Conservation (phyloP, 768 basidiomycete species). For the Collybia mongolica region DNA sequence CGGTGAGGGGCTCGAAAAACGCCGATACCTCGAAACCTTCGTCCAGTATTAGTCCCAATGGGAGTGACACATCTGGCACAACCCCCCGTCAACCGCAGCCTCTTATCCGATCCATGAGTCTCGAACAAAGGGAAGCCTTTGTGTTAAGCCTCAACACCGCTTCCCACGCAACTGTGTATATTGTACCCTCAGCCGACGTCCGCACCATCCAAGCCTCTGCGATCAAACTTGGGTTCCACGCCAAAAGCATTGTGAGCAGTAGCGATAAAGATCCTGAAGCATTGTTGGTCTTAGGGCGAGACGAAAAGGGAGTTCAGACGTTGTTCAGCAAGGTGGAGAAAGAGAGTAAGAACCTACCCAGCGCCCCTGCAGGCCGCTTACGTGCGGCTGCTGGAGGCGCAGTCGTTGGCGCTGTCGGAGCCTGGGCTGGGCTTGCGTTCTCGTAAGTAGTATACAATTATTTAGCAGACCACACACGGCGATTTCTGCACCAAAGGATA, state of each 20-base stretch:
- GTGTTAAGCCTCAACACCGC: constrained; percentile 39
- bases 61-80: constrained; percentile 8
- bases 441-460: constrained; percentile 22
- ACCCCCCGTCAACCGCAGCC: constrained; percentile 15
- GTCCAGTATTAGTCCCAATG: not conserved
- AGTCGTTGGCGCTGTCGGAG: constrained; percentile 60
- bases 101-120: constrained; percentile 50
- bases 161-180: constrained; percentile 48
- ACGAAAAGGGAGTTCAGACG: constrained; percentile 42
- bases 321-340: constrained; percentile 32
- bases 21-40: constrained; percentile 10
- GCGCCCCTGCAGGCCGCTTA: constrained; percentile 15
- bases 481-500: too few species aligned
- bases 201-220: constrained; percentile 38
- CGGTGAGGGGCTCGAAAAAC: constrained; percentile 5
- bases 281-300: constrained; percentile 54
- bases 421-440: constrained; percentile 59
- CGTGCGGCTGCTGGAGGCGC: constrained; percentile 53
- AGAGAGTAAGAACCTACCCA: constrained; percentile 19
- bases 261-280: constrained; percentile 33
- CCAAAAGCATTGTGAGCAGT: constrained; percentile 38
- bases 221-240: constrained; percentile 39
- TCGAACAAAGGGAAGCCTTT: constrained; percentile 51
- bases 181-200: constrained; percentile 45
- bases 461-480: not conserved